A percentile compares a stretch with the other conserved stretches of the same genome.
phyloP scores from a whole-genome alignment of 2,329 filamentous ascomycete species.

The Anthostomella pinea region DNA sequence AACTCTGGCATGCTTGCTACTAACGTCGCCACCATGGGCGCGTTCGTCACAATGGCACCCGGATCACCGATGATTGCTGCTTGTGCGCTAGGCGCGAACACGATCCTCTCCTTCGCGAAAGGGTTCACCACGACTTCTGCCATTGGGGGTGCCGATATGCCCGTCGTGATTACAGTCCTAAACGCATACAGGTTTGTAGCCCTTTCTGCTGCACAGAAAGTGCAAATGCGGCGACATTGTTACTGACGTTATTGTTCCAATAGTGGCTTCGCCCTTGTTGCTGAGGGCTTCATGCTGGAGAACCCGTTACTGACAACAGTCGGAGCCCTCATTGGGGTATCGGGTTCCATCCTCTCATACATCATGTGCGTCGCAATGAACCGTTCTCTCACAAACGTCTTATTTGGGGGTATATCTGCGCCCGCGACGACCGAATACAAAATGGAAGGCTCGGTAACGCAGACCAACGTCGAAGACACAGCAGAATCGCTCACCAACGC shows the following conservation, averaged over 20 bases:
- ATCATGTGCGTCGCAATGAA: slow-evolving; percentile 92
- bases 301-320: slow-evolving; percentile 83
- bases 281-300: slow-evolving; percentile 88
- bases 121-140: slow-evolving; percentile 85
- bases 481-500: slow-evolving; percentile 72
- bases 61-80: slow-evolving; percentile 77
- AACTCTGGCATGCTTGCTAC: slow-evolving; percentile 72
- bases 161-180: slow-evolving; percentile 83
- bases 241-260: too few species aligned
- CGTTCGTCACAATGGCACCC: slow-evolving; percentile 78
- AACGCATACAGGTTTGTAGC: slow-evolving; percentile 94
- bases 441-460: slow-evolving; percentile 75
- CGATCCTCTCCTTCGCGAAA: slow-evolving; percentile 76
- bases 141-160: slow-evolving; percentile 93
- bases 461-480: slow-evolving; percentile 77
- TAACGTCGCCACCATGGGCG: slow-evolving; percentile 80
- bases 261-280: slow-evolving; percentile 85
- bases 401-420: slow-evolving; percentile 78
- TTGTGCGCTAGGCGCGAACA: slow-evolving; percentile 72
- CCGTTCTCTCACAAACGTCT: slow-evolving; percentile 79
- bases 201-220: too few species aligned
- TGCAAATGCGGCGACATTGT: too few species aligned
- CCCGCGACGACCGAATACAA: slow-evolving; percentile 64
- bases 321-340: slow-evolving; percentile 83
- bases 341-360: slow-evolving; percentile 84